Percentiles rank a stretch among this genome's conserved stretches.
Conservation (phyloP, 345 rosid species). For the Eucalyptus camaldulensis region DNA sequence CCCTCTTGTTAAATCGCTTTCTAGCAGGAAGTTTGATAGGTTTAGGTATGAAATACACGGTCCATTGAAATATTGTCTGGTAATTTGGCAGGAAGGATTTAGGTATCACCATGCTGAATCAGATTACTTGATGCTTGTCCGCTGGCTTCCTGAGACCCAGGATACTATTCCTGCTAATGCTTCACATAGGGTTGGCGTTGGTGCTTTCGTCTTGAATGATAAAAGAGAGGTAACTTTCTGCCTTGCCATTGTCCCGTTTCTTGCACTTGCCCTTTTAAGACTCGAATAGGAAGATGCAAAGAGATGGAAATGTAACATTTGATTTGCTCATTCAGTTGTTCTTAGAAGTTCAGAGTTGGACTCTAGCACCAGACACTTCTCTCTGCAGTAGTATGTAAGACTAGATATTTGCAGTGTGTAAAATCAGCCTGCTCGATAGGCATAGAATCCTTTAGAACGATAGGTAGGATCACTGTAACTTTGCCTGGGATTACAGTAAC, state of each 20-base stretch:
- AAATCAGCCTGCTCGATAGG: not conserved
- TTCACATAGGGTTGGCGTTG: conserved; percentile 63
- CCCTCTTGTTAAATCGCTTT: not conserved
- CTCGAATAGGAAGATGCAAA: not conserved
- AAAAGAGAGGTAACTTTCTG: conserved; percentile 32
- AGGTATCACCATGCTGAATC: conserved; percentile 15
- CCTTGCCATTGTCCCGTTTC: not conserved
- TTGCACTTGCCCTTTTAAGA: not conserved
- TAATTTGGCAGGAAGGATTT: conserved; percentile 4
- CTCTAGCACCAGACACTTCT: not conserved
- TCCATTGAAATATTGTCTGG: not conserved
- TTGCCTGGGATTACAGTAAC: not conserved
- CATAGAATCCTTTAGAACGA: not conserved
- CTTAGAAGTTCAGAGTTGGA: not conserved
- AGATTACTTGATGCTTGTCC: conserved; percentile 65
- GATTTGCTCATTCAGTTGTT: not conserved
- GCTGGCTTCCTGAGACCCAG: conserved; percentile 22
- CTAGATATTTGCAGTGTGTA: not conserved
- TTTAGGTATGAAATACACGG: not conserved
- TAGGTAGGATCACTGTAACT: not conserved
- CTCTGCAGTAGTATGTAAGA: not conserved
- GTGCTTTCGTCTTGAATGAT: conserved; percentile 52
- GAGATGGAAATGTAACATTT: not conserved
- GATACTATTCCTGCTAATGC: conserved; percentile 20
- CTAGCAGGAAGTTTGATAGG: not conserved